Conservation (phyloP, 2,329 filamentous ascomycete species). For the Byssoonygena ceratinophila region DNA sequence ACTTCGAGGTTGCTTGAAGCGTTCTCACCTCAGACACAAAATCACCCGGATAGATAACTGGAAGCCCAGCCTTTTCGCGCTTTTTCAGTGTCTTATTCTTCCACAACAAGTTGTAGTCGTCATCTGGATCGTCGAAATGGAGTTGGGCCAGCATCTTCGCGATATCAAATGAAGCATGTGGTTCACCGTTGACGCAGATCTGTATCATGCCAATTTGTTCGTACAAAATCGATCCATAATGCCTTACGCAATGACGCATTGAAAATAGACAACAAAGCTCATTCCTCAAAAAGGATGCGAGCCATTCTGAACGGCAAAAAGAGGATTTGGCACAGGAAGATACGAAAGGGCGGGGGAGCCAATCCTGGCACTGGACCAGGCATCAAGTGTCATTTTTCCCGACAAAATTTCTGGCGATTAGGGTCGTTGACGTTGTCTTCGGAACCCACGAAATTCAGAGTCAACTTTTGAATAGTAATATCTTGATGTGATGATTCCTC, state of each 20-base stretch:
- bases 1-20: not conserved
- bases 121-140: not conserved
- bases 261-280: not conserved
- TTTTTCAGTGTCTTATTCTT: not conserved
- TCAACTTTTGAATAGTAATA: not conserved
- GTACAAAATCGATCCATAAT: not conserved
- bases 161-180: not conserved
- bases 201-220: not conserved
- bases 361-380: not conserved
- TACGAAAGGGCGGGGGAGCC: not conserved
- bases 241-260: not conserved
- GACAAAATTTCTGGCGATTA: not conserved
- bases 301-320: not conserved
- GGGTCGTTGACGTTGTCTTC: constrained; percentile 1
- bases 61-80: not conserved
- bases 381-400: not conserved
- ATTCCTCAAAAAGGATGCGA: not conserved
- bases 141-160: not conserved
- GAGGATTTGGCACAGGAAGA: not conserved
- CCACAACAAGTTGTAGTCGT: not conserved
- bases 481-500: not conserved
- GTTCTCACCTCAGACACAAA: not conserved
- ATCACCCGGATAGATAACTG: not conserved
- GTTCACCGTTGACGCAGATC: not conserved
- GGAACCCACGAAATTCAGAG: not conserved